phyloP scores from a whole-genome alignment of 352 stramenopile species.

The Pythium apleroticum region DNA sequence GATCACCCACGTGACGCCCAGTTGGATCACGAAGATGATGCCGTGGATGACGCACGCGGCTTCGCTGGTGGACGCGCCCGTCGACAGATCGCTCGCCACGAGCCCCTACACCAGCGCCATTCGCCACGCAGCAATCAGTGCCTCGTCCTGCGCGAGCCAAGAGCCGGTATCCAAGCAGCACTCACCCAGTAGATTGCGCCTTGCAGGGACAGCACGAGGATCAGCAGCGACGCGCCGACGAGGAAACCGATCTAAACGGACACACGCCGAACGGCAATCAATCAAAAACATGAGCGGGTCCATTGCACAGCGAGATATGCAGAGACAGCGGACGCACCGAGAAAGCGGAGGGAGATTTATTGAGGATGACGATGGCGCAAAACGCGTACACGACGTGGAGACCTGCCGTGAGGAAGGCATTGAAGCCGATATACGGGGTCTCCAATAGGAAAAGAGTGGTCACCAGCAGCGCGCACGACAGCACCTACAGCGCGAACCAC shows the following conservation, averaged over 20 bases:
- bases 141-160: background rate
- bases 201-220: constrained; percentile 71
- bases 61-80: constrained; percentile 37
- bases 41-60: constrained; percentile 50
- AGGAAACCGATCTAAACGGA: constrained; percentile 63
- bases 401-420: constrained; percentile 57
- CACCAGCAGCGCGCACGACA: constrained; percentile 60
- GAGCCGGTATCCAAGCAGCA: background rate
- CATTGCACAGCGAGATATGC: background rate
- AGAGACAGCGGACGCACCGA: constrained; percentile 43
- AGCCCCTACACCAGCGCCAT: constrained; percentile 15
- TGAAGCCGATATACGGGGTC: constrained; percentile 68
- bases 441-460: constrained; percentile 71
- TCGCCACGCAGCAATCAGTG: background rate
- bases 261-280: constrained; percentile 9
- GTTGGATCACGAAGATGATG: constrained; percentile 63
- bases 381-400: constrained; percentile 74
- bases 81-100: constrained; percentile 23
- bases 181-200: constrained; percentile 70
- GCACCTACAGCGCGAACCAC: constrained; percentile 33
- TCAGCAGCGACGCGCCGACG: constrained; percentile 60
- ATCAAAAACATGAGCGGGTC: constrained; percentile 6
- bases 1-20: constrained; percentile 56
- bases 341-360: constrained; percentile 80
- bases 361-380: constrained; percentile 71